phyloP scores from a whole-genome alignment of 352 stramenopile genomes.

The Ochromonadaceae sp. region DNA sequence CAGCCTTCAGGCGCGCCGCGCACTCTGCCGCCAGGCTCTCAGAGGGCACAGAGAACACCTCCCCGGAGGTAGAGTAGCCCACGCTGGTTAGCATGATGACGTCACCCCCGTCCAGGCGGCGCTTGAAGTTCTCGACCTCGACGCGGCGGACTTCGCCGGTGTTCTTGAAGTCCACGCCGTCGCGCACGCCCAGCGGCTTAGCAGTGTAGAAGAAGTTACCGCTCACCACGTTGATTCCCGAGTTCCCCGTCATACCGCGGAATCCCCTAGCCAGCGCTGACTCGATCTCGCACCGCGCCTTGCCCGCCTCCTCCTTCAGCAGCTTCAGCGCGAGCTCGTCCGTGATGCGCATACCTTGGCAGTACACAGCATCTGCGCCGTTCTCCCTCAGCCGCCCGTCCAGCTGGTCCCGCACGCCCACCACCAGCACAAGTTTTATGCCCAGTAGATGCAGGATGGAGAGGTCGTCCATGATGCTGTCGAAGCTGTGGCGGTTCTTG shows the following conservation, averaged over 20 bases:
- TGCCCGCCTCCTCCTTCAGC: slow-evolving; percentile 80
- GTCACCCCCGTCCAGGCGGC: slow-evolving; percentile 70
- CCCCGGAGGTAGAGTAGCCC: slow-evolving; percentile 79
- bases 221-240: slow-evolving; percentile 73
- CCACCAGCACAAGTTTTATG: slow-evolving; percentile 82
- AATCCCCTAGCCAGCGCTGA: slow-evolving; percentile 41
- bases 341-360: slow-evolving; percentile 69
- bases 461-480: slow-evolving; percentile 84
- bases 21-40: slow-evolving; percentile 44
- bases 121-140: slow-evolving; percentile 73
- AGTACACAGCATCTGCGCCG: slow-evolving; percentile 47
- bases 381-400: slow-evolving; percentile 59
- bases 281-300: slow-evolving; percentile 58
- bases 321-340: slow-evolving; percentile 61
- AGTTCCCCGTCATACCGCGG: slow-evolving; percentile 38
- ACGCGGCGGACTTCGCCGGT: slow-evolving; percentile 87
- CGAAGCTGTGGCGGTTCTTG: slow-evolving; percentile 38
- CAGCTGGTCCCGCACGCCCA: slow-evolving; percentile 76
- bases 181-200: slow-evolving; percentile 60
- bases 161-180: slow-evolving; percentile 51
- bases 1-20: slow-evolving; percentile 41
- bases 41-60: slow-evolving; percentile 68
- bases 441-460: slow-evolving; percentile 80
- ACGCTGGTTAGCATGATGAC: slow-evolving; percentile 90
- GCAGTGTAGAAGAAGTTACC: slow-evolving; percentile 89